Conservation (phyloP, 2,329 filamentous ascomycete genomes). For the Ophiocordyceps polyrhachis-furcata region DNA sequence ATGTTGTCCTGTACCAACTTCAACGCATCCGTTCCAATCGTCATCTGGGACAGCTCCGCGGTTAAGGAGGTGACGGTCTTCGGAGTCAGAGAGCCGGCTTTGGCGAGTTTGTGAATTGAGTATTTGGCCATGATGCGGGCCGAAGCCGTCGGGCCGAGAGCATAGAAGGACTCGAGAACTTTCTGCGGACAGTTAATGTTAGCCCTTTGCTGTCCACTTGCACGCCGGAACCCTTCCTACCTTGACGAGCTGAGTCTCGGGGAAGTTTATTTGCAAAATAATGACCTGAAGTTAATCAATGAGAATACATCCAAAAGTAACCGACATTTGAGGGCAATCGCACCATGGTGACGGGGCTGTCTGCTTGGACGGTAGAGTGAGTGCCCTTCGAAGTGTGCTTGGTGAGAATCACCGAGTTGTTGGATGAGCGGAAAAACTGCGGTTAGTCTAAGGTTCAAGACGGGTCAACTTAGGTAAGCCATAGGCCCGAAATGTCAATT, state of each 20-base stretch:
- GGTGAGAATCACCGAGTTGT: neutral
- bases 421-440: conserved; percentile 8
- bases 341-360: conserved; percentile 5
- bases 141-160: conserved; percentile 53
- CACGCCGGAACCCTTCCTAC: conserved; percentile 26
- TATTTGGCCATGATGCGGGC: conserved; percentile 69
- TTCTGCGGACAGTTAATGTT: conserved; percentile 23
- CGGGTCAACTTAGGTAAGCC: no score
- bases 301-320: neutral
- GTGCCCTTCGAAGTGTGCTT: neutral
- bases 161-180: conserved; percentile 72
- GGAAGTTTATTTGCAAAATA: conserved; percentile 73
- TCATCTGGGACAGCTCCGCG: conserved; percentile 76
- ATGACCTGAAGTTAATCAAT: conserved; percentile 40
- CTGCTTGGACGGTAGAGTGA: neutral
- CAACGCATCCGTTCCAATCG: conserved; percentile 75
- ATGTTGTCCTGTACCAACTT: conserved; percentile 73
- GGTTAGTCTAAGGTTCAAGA: conserved; percentile 2
- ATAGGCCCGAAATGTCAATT: no score
- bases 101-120: conserved; percentile 69
- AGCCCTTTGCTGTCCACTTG: neutral
- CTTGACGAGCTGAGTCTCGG: conserved; percentile 65
- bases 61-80: conserved; percentile 68
- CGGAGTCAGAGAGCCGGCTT: conserved; percentile 54
- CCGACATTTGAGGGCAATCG: neutral